Evolutionary conservation across 768 basidiomycete species (phyloP).

Genomic region (Auricularia auricula-judae): DNA sequence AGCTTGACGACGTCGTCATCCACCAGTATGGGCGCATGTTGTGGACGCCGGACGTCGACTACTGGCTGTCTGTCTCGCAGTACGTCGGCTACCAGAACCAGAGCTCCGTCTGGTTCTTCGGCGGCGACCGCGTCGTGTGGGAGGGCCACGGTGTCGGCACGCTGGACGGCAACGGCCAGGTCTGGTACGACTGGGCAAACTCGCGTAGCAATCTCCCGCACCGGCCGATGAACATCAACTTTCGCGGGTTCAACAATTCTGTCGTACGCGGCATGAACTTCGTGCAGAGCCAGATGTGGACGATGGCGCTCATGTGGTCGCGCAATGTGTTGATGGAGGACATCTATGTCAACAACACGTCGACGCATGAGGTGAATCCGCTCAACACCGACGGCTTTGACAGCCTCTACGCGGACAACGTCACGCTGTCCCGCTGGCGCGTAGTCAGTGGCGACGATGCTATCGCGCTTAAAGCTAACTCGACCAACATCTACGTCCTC

Average conservation of each 20-base stretch:
- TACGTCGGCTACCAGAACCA: constrained; percentile 27
- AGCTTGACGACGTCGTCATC: constrained; percentile 21
- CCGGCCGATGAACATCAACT: constrained; percentile 26
- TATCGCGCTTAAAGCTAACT: constrained; percentile 30
- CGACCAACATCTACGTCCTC: constrained; percentile 29
- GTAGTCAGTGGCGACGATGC: constrained; percentile 29
- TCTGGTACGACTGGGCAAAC: constrained; percentile 30
- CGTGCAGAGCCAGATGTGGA: constrained; percentile 33
- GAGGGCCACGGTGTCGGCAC: constrained; percentile 25
- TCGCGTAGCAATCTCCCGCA: constrained; percentile 27
- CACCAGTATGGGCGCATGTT: constrained; percentile 26
- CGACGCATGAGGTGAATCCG: constrained; percentile 14
- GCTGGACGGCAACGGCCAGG: constrained; percentile 31
- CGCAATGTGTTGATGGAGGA: constrained; percentile 26
- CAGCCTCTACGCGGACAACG: constrained; percentile 26
- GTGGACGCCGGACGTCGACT: constrained; percentile 26
- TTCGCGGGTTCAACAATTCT: constrained; percentile 26
- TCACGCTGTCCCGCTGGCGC: constrained; percentile 28
- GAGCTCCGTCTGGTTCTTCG: constrained; percentile 27
- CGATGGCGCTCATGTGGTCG: constrained; percentile 25
- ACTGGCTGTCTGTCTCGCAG: constrained; percentile 26
- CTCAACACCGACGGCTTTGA: constrained; percentile 11
- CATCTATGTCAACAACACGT: constrained; percentile 30
- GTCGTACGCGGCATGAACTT: constrained; percentile 26
- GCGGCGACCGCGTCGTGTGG: constrained; percentile 21